These are phyloP conservation scores for Cordyceps fumosorosea DNA, from an alignment of 2,329 filamentous ascomycete genomes.

Conservation along the genomic window DNA sequence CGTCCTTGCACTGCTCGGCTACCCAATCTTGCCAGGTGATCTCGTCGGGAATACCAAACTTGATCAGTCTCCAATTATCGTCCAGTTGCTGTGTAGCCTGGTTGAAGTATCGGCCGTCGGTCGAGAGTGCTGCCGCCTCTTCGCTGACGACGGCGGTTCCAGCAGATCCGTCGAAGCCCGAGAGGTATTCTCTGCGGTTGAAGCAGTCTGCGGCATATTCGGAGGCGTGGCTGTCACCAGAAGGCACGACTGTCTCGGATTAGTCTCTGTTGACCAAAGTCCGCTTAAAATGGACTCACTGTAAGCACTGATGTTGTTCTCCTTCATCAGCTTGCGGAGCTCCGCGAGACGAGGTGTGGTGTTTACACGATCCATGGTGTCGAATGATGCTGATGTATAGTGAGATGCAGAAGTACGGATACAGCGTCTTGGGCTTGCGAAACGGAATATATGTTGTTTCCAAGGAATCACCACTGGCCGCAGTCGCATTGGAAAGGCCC, in stretches of 20 bases:
- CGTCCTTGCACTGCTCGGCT: constrained; percentile 75
- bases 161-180: constrained; percentile 89
- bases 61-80: constrained; percentile 82
- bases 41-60: constrained; percentile 88
- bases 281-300: constrained; percentile 46
- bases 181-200: constrained; percentile 83
- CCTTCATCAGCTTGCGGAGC: constrained; percentile 80
- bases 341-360: constrained; percentile 69
- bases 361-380: constrained; percentile 48
- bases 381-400: not conserved
- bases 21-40: constrained; percentile 98
- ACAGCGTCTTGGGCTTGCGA: not conserved
- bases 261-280: constrained; percentile 13
- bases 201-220: constrained; percentile 98
- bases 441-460: not conserved
- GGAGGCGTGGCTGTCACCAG: constrained; percentile 94
- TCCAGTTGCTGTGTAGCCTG: constrained; percentile 90
- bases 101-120: constrained; percentile 97
- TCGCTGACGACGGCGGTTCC: constrained; percentile 85
- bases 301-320: constrained; percentile 84
- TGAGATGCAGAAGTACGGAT: not conserved
- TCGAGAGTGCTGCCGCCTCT: constrained; percentile 82
- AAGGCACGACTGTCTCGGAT: constrained; percentile 68
- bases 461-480: not conserved
- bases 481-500: constrained; percentile 8